A percentile compares a stretch with the other conserved stretches of the same genome.
These are phyloP conservation scores for Miscanthus lutarioriparius DNA, from an alignment of 176 grass and related monocot species.

Conservation along the genomic window DNA sequence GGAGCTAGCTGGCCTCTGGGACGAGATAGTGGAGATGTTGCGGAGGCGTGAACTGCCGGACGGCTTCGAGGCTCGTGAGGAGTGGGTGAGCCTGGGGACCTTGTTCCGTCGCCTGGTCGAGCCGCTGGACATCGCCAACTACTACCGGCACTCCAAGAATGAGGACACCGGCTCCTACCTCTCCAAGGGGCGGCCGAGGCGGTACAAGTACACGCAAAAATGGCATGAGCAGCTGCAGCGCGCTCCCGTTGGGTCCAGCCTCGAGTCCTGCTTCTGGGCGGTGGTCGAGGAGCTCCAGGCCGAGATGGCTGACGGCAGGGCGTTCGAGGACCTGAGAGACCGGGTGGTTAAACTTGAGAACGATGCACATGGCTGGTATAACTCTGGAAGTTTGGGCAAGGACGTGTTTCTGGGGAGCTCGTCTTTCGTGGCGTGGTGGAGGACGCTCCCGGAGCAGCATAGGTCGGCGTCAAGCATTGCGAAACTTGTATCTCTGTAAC, in stretches of 20 bases:
- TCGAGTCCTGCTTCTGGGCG: slow-evolving; percentile 92
- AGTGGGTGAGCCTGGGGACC: slow-evolving; percentile 84
- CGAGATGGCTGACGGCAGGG: slow-evolving; percentile 54
- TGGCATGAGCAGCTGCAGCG: slow-evolving; percentile 72
- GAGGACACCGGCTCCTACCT: slow-evolving; percentile 88
- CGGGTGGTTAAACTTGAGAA: slow-evolving; percentile 67
- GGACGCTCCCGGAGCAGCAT: slow-evolving; percentile 76
- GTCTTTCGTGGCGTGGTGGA: slow-evolving; percentile 86
- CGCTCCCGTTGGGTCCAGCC: slow-evolving; percentile 52
- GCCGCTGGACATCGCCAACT: slow-evolving; percentile 97
- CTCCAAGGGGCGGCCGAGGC: slow-evolving; percentile 71
- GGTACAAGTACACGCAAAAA: slow-evolving; percentile 86
- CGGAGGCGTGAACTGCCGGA: slow-evolving; percentile 74
- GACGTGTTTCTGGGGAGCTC: slow-evolving; percentile 75
- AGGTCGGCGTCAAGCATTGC: slow-evolving; percentile 63
- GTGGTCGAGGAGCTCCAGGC: slow-evolving; percentile 79
- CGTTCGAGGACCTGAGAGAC: slow-evolving; percentile 58
- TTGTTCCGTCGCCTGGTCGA: slow-evolving; percentile 74
- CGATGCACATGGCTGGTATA: slow-evolving; percentile 60
- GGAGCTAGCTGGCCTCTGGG: slow-evolving; percentile 83
- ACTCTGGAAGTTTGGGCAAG: slow-evolving; percentile 56
- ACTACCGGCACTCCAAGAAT: slow-evolving; percentile 93
- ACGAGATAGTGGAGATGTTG: slow-evolving; percentile 95
- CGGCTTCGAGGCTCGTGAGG: slow-evolving; percentile 64
- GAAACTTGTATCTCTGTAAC: slow-evolving; percentile 32